phyloP scores from a whole-genome alignment of 2,329 filamentous ascomycete species.

The Ampelomyces quisqualis region DNA sequence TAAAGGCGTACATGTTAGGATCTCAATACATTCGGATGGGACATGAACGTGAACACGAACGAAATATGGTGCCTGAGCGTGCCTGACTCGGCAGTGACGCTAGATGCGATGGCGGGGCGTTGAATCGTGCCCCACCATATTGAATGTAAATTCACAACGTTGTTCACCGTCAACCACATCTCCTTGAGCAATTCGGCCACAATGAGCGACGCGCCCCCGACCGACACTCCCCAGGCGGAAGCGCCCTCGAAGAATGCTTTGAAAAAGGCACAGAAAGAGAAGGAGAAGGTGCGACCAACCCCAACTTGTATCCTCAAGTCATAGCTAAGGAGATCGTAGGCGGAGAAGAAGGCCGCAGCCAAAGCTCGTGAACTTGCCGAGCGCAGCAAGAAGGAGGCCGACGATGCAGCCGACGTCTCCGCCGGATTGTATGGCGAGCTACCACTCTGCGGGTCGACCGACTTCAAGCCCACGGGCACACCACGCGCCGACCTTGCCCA shows the following conservation, averaged over 20 bases:
- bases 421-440: conserved; percentile 79
- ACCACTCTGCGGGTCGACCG: conserved; percentile 57
- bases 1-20: neutral
- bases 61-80: neutral
- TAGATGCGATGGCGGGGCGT: conserved; percentile 1
- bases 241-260: conserved; percentile 45
- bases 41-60: neutral
- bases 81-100: neutral
- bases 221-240: conserved; percentile 23
- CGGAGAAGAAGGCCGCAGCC: conserved; percentile 45
- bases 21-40: neutral
- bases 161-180: conserved; percentile 4
- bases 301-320: neutral
- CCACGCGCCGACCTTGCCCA: conserved; percentile 60
- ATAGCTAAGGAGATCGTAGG: conserved; percentile 26
- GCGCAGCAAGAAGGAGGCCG: conserved; percentile 58
- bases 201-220: conserved; percentile 37
- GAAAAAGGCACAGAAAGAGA: conserved; percentile 47
- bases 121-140: conserved; percentile 2
- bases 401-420: conserved; percentile 65
- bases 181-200: conserved; percentile 6
- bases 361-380: conserved; percentile 55
- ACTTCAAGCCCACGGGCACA: conserved; percentile 54
- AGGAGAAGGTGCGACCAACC: conserved; percentile 38
- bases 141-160: conserved; percentile 3